Percentiles rank a stretch among this genome's conserved stretches.
Evolutionary conservation across 1,139 yeast genomes (phyloP).

Genomic region (Pichia sp.): DNA sequence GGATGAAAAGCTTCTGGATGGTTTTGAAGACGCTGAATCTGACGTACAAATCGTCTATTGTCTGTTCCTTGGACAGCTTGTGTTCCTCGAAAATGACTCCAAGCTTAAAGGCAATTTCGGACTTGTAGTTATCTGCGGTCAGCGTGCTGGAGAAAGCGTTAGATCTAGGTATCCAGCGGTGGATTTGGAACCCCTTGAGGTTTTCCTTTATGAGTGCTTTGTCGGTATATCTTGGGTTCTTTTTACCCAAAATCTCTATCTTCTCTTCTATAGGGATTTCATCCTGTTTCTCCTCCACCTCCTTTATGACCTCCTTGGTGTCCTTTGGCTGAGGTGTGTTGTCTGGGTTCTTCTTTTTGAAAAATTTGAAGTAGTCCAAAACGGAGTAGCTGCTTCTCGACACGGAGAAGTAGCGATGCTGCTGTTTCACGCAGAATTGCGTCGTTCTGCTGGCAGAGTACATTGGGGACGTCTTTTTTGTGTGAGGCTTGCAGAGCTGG

Average conservation of each 20-base stretch:
- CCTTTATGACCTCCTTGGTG: slow-evolving; percentile 29
- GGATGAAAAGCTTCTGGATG: slow-evolving; percentile 57
- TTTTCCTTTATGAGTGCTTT: slow-evolving; percentile 22
- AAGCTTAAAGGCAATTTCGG: slow-evolving; percentile 2
- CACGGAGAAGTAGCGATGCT: slow-evolving; percentile 20
- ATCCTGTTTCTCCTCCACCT: slow-evolving; percentile 22
- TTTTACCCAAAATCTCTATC: slow-evolving; percentile 30
- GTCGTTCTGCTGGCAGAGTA: neutral
- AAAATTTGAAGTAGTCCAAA: slow-evolving; percentile 32
- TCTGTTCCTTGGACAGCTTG: neutral
- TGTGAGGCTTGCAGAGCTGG: neutral
- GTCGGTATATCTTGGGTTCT: slow-evolving; percentile 26
- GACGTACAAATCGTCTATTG: slow-evolving; percentile 44
- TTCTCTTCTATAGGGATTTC: slow-evolving; percentile 19
- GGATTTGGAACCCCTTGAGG: slow-evolving; percentile 34
- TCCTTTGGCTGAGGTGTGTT: slow-evolving; percentile 20
- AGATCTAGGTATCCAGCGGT: slow-evolving; percentile 32
- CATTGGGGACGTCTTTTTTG: neutral
- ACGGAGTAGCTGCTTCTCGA: slow-evolving; percentile 20
- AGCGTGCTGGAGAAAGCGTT: neutral
- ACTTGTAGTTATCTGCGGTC: slow-evolving; percentile 4
- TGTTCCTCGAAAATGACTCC: neutral
- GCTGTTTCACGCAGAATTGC: neutral
- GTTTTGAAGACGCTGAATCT: slow-evolving; percentile 58
- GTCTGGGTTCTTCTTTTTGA: slow-evolving; percentile 24